Base-by-base conservation (phyloP, 148 eudicot species). In the Chenopodium album region DNA sequence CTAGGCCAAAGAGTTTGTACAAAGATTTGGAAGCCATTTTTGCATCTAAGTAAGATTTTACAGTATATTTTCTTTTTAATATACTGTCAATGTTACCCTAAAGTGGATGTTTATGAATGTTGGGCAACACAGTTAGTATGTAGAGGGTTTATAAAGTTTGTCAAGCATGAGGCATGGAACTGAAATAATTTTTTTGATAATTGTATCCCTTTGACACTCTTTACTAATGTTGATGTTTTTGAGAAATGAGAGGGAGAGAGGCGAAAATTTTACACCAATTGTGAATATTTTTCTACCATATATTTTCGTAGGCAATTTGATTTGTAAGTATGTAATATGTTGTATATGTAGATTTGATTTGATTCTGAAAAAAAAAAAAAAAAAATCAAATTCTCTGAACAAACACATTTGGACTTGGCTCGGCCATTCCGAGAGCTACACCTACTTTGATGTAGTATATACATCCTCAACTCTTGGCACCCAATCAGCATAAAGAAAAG, bases 21-120 rank as follows among this genome's bases (percentile, higher is more conserved):
- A 90, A 91, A 86, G 98, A 94, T 88, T 75, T 96, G 84, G 99
- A 96, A 87, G 93, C 89, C 83, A 94, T 96, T 80, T 96, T 96
- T 89, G 98, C 98, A 67, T 88, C 95, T 44, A 90, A 82, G 70
- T 81, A 77, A 75, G 31, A 64, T 37, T 65, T 23, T 13, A 19
- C 54, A 64, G 80, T 76, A 71, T 63, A 37, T 44, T 22, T n/a
- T 48, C 29, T 80, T 67, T 50, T 37, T 52, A 63, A 29, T 72
- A 63, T 54, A 76, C 29, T 74, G 63, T 60, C 8, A 73, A 54
- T 67, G 19, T 73, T 28, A 20, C 31, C 46, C 65, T 37, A 17
- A 8, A 31, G 2, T 32, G 73, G 73, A 32, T 59, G 74, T 48
- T 48, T 64, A 47, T 54, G 68, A 73, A 63, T 65, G 26, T 64